Conservation (phyloP, 768 basidiomycete species). For the Pisolithus albus region DNA sequence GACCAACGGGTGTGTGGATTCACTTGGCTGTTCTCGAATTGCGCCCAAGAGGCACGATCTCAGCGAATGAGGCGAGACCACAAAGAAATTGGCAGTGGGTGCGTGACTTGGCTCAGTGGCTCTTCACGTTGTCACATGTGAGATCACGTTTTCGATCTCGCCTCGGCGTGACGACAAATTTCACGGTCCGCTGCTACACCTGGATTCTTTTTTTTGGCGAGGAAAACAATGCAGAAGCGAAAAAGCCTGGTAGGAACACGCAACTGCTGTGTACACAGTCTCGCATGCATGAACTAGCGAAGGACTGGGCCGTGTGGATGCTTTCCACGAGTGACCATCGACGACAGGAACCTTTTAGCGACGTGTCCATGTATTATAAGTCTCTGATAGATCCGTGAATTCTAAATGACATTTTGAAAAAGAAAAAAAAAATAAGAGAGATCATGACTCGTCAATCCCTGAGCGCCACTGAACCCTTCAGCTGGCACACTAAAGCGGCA, state of each 20-base stretch:
- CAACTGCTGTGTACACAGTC: no score
- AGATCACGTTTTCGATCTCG: background rate
- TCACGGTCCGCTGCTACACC: no score
- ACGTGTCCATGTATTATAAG: background rate
- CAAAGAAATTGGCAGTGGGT: background rate
- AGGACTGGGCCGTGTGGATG: background rate
- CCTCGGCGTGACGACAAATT: background rate
- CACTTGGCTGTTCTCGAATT: no score
- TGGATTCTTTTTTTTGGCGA: no score
- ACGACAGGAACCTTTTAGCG: conserved; percentile 17
- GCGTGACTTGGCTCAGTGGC: background rate
- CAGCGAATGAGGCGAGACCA: background rate
- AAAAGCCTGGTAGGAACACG: background rate
- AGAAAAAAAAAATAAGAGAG: conserved; percentile 5
- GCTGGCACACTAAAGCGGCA: no score
- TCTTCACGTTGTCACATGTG: background rate
- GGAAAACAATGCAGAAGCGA: no score
- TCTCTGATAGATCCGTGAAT: background rate
- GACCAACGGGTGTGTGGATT: no score
- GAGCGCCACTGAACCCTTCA: background rate
- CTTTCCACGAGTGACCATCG: conserved; percentile 17
- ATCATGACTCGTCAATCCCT: conserved; percentile 27
- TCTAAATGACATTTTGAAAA: background rate
- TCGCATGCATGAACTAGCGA: no score
- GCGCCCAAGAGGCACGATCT: background rate